Base-by-base conservation (phyloP, 805 yeast species). In the Torulaspora microellipsoides region DNA sequence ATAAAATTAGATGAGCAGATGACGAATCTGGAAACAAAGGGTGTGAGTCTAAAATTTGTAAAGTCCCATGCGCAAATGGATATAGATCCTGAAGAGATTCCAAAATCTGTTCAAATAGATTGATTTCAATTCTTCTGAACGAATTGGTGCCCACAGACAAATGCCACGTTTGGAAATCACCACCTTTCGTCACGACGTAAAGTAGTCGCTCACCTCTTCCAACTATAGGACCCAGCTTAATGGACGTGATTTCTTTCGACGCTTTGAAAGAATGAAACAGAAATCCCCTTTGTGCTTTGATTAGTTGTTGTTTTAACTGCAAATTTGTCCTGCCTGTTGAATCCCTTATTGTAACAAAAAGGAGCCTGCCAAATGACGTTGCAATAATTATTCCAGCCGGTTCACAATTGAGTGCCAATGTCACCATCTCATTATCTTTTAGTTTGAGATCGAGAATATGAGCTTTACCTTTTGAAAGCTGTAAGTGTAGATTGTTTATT, bases 301-400 rank as follows among this genome's bases (percentile, higher is more conserved):
- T 48, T 28, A 61, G 40, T 41, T 58, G 60, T 33, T 60, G 57
- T 40, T 51, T 56, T 33, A 62, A 33, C 34, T 48, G 44, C 8
- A 61, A 42, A 5, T 58, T 56, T 1, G 85, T 80, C 53, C 78
- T 81, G 27, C 95, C 91, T 29, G 76, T 70, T 36, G 77, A 70
- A 60, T 88, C 93, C 48, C 83, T 75, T 27, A 89, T 66, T 0
- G 81, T 69, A 2, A 87, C 56, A 34, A 85, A 68, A 5, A 82
- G 60, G 34, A 83, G 77, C 47, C 90, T 70, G 17, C 87, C 87
- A 48, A 76, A 67, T 3, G 85, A 77, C 0, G 96, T 87, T 7
- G 88, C 76, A 8, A 83, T 56, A 0, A 83, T 70, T 4, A 87
- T 69, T 2, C 96, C 96, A 1, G 84, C 78, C 0, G 93, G 90